Base-by-base conservation (phyloP, 164 flowering plant genomes). In the Euptelea pleiosperma region DNA sequence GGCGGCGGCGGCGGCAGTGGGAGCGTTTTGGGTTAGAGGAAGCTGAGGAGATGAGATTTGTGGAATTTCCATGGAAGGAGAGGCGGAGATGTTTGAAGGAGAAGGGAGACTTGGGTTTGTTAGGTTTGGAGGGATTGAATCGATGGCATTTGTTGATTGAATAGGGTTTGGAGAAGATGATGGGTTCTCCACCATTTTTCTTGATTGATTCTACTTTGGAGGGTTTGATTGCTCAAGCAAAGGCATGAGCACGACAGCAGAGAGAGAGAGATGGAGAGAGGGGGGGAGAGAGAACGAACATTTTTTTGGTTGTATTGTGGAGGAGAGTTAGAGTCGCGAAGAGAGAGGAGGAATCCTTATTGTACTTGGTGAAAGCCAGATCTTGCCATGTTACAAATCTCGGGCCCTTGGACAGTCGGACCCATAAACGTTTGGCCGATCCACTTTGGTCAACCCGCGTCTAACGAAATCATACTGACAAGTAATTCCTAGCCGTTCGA, bases 11-110 rank as follows among this genome's bases (percentile, higher is more conserved):
- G 46, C 8, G 29, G 21, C 52, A 44, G 29, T 57, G 47, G 21
- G 69, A 41, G 41, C 6, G 37, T 4, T 43, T 52, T 52, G 63
- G 36, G 57, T 45, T 11, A 40, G 61, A 8, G 73, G 70, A 21
- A 74, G 65, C 21, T 75, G 73, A 18, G 79, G 72, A 21, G 80
- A 77, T 2, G 79, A 66, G 66, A 73, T 72, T 70, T 80, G 79
- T 12, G 71, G 66, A 31, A 71, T 62, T 15, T 76, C 77, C 46
- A 73, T 61, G 22, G 78, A 64, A 34, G 74, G 75, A 15, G 79
- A 69, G 12, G 76, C 60, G 4, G 74, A 61, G 18, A 50, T 25
- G 30, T 50, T 41, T 12, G 58, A 19, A 37, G 71, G 71, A 3
- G 71, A 68, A n/a, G 52, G 42, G 36, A 62, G 63, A 39, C 29